Conservation (phyloP, 805 yeast genomes). For the Kodamaea kaohsiungensis region DNA sequence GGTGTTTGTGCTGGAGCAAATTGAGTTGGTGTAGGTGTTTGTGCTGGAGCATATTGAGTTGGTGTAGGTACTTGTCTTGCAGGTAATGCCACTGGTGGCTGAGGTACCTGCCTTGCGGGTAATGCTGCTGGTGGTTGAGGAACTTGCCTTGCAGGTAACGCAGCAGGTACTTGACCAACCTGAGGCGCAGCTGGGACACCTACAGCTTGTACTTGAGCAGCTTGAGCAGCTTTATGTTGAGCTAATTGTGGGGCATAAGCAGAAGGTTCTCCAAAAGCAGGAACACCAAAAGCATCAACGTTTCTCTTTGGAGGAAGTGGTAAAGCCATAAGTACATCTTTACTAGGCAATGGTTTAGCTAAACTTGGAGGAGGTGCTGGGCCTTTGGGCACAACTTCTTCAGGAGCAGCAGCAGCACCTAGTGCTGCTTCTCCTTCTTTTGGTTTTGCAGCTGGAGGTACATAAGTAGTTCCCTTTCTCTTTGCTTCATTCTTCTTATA, state of each 20-base stretch:
- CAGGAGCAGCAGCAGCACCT: background rate
- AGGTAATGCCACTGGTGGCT: background rate
- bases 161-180: background rate
- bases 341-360: conserved; percentile 16
- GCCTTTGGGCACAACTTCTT: background rate
- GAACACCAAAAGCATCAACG: conserved; percentile 29
- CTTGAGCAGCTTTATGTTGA: background rate
- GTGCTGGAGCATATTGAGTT: background rate
- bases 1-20: background rate
- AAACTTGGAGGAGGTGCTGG: conserved; percentile 13
- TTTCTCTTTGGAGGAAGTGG: conserved; percentile 49
- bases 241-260: conserved; percentile 7
- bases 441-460: conserved; percentile 7
- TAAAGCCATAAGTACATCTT: conserved; percentile 31
- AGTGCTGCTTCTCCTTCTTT: too few species aligned
- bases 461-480: conserved; percentile 20
- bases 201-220: background rate
- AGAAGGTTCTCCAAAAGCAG: conserved; percentile 15
- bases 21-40: background rate
- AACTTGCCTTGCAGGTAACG: conserved; percentile 7
- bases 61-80: background rate
- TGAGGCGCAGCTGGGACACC: background rate
- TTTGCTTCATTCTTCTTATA: conserved; percentile 44
- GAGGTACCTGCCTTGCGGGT: background rate
- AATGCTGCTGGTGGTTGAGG: conserved; percentile 5